Base-by-base conservation (phyloP, 805 yeast species). In the Kazachstania taianensis region DNA sequence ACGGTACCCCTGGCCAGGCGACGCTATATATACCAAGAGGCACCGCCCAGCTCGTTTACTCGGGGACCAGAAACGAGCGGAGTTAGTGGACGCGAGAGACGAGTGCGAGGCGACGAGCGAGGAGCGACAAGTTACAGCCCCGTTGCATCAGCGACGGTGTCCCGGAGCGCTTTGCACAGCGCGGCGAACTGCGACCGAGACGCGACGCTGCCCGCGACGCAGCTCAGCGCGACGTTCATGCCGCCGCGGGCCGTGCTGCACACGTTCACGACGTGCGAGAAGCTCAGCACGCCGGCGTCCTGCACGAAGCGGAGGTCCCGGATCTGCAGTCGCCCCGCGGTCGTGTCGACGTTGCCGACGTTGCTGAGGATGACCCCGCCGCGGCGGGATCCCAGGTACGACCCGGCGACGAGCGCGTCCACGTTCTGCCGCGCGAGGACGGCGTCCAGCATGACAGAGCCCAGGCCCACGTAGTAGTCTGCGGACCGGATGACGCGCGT, bases 351-450 rank as follows among this genome's bases (percentile, higher is more conserved):
- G 18, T 15, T 24, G 5, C 57, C 57, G n/a, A 44, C 37, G 32
- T 52, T 52, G 41, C 57, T 52, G 15, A 49, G 39, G 17, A 52
- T 34, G 5, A 46, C 36, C n/a, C 55, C 55, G 31, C 46, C 46
- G 26, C 55, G 42, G 17, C 36, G 36, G 18, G 40, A 32, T 8
- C 41, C 36, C n/a, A 46, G 19, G 32, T 45, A 44, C 12, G 42
- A 38, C 7, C 40, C 44, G 12, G 32, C 18, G 20, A 50, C 41
- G 10, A 44, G 14, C 7, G 35, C 30, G 37, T 53, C 58, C 10
- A 49, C 10, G 32, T 52, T 53, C 19, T 44, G 28, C 7, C 37
- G 42, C 18, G 42, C 30, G 13, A 32, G 25, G 15, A 50, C 29
- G 7, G 36, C 28, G 27, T 46, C 51, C 20, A 40, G 16, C 49